Conservation (phyloP, 2,329 filamentous ascomycete genomes). For the Fusarium armeniacum region DNA sequence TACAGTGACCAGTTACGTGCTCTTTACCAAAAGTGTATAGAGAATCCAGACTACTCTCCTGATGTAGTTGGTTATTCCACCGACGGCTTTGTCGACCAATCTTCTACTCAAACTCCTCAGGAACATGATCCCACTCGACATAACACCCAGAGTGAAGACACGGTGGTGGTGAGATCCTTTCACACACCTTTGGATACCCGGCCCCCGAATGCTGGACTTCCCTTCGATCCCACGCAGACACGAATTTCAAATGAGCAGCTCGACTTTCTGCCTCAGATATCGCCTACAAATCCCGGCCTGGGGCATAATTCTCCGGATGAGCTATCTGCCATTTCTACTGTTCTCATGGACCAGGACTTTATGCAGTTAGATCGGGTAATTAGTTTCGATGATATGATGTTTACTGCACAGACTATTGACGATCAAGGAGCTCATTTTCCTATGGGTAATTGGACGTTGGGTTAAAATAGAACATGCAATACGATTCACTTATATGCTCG, state of each 20-base stretch:
- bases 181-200: neutral
- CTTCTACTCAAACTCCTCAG: neutral
- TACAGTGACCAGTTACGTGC: slow-evolving; percentile 26
- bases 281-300: slow-evolving; percentile 5
- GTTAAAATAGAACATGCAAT: neutral
- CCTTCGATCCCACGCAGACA: neutral
- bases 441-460: slow-evolving; percentile 25
- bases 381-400: slow-evolving; percentile 56
- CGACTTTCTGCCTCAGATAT: slow-evolving; percentile 26
- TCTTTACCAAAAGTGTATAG: slow-evolving; percentile 19
- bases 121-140: accelerated
- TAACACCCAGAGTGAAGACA: accelerated
- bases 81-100: slow-evolving; percentile 3
- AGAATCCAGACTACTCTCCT: slow-evolving; percentile 10
- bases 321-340: slow-evolving; percentile 51
- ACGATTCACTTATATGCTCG: neutral
- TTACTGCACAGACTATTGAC: slow-evolving; percentile 42
- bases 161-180: accelerated
- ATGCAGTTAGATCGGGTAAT: slow-evolving; percentile 54
- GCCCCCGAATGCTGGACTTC: neutral
- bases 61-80: slow-evolving; percentile 39
- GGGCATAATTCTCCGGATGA: slow-evolving; percentile 44
- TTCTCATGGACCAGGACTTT: slow-evolving; percentile 53
- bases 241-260: slow-evolving; percentile 5
- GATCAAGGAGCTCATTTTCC: slow-evolving; percentile 22